Conservation (phyloP, 2,329 filamentous ascomycete species). For the Fusarium multiceps region DNA sequence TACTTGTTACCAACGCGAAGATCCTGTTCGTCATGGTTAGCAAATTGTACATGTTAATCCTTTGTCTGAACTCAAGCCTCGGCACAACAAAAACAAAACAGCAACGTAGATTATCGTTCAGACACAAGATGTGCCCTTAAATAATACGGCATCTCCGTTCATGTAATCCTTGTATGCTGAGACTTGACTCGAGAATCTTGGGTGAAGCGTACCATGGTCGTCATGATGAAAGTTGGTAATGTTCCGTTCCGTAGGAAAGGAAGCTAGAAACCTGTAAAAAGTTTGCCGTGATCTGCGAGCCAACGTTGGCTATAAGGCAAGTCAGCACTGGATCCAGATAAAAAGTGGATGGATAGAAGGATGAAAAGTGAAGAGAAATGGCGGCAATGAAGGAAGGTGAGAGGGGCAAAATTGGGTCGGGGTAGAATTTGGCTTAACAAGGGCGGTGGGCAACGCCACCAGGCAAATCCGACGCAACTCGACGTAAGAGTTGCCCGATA, state of each 20-base stretch:
- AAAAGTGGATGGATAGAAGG: slow-evolving; percentile 18
- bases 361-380: slow-evolving; percentile 28
- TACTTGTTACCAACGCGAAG: slow-evolving; percentile 99
- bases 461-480: slow-evolving; percentile 43
- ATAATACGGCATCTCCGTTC: not conserved
- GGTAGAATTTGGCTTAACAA: slow-evolving; percentile 41
- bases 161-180: not conserved
- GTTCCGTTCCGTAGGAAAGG: slow-evolving; percentile 40
- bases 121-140: not conserved
- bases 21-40: slow-evolving; percentile 70
- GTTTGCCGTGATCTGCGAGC: slow-evolving; percentile 39
- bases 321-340: slow-evolving; percentile 35
- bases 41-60: not conserved
- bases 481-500: slow-evolving; percentile 30
- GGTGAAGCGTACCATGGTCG: slow-evolving; percentile 60
- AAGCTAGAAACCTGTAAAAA: slow-evolving; percentile 23
- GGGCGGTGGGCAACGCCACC: slow-evolving; percentile 46
- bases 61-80: not conserved
- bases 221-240: slow-evolving; percentile 54
- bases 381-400: slow-evolving; percentile 30
- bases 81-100: not conserved
- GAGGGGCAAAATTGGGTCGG: slow-evolving; percentile 45
- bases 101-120: not conserved
- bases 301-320: slow-evolving; percentile 30
- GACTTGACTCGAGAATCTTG: not conserved